Conservation (phyloP, 2,329 filamentous ascomycete genomes). For the Neofusicoccum ribis region DNA sequence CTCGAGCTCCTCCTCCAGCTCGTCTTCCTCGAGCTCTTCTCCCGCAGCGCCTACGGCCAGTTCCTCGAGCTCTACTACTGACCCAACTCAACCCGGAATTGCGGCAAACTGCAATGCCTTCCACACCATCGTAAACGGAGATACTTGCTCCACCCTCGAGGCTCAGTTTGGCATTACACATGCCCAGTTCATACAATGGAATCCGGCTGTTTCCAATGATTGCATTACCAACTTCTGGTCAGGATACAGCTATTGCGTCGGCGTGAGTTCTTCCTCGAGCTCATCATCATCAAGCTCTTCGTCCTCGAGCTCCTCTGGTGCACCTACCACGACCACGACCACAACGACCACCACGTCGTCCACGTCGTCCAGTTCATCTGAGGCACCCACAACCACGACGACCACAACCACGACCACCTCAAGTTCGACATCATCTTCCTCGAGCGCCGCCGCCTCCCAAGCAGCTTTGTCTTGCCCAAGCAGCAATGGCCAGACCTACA, state of each 20-base stretch:
- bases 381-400: too few species aligned
- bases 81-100: too few species aligned
- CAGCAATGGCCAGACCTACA: conserved; percentile 23
- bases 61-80: neutral
- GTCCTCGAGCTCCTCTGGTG: neutral
- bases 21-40: neutral
- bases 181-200: neutral
- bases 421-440: neutral
- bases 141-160: neutral
- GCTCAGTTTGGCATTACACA: neutral
- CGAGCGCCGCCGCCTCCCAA: neutral
- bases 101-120: too few species aligned
- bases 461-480: conserved; percentile 23
- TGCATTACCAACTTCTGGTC: neutral
- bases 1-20: neutral
- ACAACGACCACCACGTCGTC: neutral
- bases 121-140: neutral
- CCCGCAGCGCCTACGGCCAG: neutral
- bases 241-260: neutral
- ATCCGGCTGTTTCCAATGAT: neutral
- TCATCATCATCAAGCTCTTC: neutral
- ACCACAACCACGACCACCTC: too few species aligned
- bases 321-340: conserved; percentile 9
- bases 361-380: neutral
- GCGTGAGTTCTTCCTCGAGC: neutral